A percentile compares a stretch with the other conserved stretches of the same genome.
Conservation (phyloP, 78 protist species). For the Trichosphaerium sp. region DNA sequence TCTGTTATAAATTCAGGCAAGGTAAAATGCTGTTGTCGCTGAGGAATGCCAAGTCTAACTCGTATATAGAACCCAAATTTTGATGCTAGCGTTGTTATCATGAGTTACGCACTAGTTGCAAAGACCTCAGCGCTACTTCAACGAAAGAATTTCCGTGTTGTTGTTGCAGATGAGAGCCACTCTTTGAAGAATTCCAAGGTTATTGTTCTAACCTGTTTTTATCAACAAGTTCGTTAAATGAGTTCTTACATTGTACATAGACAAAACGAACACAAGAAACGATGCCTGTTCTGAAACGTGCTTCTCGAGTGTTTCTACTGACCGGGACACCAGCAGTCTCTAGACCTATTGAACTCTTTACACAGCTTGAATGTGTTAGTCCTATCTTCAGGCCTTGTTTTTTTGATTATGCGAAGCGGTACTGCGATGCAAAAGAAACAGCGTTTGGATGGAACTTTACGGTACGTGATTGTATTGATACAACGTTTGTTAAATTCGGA, state of each 20-base stretch:
- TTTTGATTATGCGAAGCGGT: slow-evolving; percentile 14
- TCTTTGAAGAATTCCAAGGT: slow-evolving; percentile 37
- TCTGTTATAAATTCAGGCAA: too few relatives aligned
- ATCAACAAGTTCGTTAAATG: not conserved
- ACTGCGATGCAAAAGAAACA: slow-evolving; percentile 42
- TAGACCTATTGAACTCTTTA: slow-evolving; percentile 71
- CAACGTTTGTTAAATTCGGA: not conserved
- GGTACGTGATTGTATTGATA: not conserved
- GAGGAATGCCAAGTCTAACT: too few relatives aligned
- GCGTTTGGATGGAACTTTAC: slow-evolving; percentile 1
- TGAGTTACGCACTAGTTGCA: slow-evolving; percentile 22
- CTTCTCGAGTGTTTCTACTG: slow-evolving; percentile 26
- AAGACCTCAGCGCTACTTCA: not conserved
- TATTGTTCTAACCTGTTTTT: not conserved
- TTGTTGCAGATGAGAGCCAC: slow-evolving; percentile 67
- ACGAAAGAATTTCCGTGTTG: slow-evolving; percentile 8
- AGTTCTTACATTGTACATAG: not conserved
- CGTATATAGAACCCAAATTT: too few relatives aligned
- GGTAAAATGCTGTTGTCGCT: too few relatives aligned
- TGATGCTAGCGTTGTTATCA: slow-evolving; percentile 35
- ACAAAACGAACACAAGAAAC: slow-evolving; percentile 25
- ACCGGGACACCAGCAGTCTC: slow-evolving; percentile 83
- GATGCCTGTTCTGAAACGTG: slow-evolving; percentile 7
- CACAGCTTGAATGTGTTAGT: slow-evolving; percentile 35
- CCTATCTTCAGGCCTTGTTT: slow-evolving; percentile 3